phyloP scores from a whole-genome alignment of 2,329 filamentous ascomycete species.

The Fusarium liriodendri region DNA sequence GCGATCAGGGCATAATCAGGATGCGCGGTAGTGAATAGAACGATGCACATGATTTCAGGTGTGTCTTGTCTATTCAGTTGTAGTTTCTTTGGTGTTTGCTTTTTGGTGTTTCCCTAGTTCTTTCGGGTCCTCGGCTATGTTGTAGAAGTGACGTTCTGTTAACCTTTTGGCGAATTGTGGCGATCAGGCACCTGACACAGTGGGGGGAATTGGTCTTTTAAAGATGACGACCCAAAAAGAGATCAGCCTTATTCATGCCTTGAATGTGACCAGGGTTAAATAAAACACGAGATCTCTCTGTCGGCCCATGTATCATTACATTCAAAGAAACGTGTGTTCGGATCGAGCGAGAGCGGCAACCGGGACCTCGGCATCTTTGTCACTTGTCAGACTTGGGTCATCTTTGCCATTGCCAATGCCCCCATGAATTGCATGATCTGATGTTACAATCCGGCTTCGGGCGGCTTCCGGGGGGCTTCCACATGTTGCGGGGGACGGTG shows the following conservation, averaged over 20 bases:
- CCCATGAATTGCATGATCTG: constrained; percentile 35
- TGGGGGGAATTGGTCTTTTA: constrained; percentile 30
- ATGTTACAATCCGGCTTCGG: constrained; percentile 36
- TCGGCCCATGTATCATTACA: neutral
- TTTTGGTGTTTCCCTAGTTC: constrained; percentile 6
- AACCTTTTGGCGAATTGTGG: constrained; percentile 22
- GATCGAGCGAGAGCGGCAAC: constrained; percentile 7
- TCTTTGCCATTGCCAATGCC: constrained; percentile 4
- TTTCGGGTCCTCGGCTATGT: neutral
- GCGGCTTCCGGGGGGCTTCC: constrained; percentile 34
- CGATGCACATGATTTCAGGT: constrained; percentile 75
- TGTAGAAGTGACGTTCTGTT: constrained; percentile 7
- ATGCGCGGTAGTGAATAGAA: constrained; percentile 79
- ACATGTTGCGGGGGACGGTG: constrained; percentile 23
- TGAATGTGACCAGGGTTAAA: neutral
- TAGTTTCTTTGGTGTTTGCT: neutral
- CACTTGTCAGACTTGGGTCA: neutral
- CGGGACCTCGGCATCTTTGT: constrained; percentile 35
- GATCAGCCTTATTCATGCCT: neutral
- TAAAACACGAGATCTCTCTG: constrained; percentile 7
- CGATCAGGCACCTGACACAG: constrained; percentile 1
- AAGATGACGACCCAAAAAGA: constrained; percentile 25
- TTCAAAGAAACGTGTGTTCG: constrained; percentile 15
- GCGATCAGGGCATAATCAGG: constrained; percentile 80
- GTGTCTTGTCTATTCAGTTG: constrained; percentile 1